Evolutionary conservation across 2,329 filamentous ascomycete species (phyloP).

Genomic region (Cordyceps cicadae): DNA sequence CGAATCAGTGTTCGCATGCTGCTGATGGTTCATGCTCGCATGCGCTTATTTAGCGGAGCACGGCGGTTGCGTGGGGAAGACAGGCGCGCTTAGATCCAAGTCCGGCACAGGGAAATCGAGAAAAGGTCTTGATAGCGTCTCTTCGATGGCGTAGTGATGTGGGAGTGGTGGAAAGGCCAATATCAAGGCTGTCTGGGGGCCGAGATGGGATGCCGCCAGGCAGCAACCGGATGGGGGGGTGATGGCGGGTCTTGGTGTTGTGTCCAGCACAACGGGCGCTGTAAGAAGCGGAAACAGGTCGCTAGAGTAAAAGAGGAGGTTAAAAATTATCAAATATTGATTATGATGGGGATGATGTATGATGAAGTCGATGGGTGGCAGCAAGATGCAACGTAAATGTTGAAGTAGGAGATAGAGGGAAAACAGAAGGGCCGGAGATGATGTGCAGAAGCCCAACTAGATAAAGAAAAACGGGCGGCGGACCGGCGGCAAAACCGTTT

Average conservation of each 20-base stretch:
- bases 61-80: background rate
- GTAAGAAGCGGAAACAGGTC: background rate
- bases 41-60: background rate
- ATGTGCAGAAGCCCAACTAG: slow-evolving; percentile 11
- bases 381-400: background rate
- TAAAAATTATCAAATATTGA: background rate
- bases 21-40: background rate
- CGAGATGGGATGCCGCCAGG: background rate
- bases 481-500: background rate
- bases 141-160: background rate
- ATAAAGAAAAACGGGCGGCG: slow-evolving; percentile 6
- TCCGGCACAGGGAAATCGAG: background rate
- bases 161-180: background rate
- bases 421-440: background rate
- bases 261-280: background rate
- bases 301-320: background rate
- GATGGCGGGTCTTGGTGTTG: slow-evolving; percentile 9
- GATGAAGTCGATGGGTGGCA: background rate
- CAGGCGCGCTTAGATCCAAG: background rate
- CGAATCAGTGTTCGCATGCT: background rate
- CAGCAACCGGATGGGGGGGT: slow-evolving; percentile 8
- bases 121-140: background rate
- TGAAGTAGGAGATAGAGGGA: background rate
- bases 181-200: background rate
- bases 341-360: background rate